These are phyloP conservation scores for Choanephora cucurbitarum DNA, from an alignment of 371 early-diverging fungal genomes.

Conservation along the genomic window DNA sequence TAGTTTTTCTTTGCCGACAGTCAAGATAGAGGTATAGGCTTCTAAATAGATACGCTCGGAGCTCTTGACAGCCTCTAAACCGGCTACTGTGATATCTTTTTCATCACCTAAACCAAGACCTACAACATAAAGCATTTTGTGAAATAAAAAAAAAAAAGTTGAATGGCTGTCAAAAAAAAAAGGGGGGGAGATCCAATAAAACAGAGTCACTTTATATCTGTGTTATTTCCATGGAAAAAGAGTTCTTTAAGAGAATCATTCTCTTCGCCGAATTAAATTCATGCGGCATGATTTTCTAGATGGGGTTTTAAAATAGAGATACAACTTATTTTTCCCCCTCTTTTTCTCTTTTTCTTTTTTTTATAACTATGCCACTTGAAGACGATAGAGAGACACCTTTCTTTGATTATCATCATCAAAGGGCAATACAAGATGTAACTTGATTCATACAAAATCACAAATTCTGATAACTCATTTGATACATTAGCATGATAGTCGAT, in stretches of 20 bases:
- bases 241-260: too few species aligned
- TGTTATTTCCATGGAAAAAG: too few species aligned
- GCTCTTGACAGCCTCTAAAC: constrained; percentile 88
- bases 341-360: not conserved
- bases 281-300: too few species aligned
- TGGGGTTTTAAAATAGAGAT: too few species aligned
- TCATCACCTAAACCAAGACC: constrained; percentile 95
- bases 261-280: too few species aligned
- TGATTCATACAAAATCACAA: too few species aligned
- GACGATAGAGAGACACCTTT: not conserved
- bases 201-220: too few species aligned
- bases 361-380: not conserved
- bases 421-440: not conserved
- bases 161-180: too few species aligned
- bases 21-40: constrained; percentile 97
- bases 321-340: too few species aligned
- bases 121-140: constrained; percentile 24
- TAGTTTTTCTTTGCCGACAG: constrained; percentile 82
- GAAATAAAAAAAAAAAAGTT: too few species aligned
- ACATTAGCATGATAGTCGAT: not conserved
- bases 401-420: not conserved
- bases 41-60: constrained; percentile 96
- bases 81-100: constrained; percentile 94
- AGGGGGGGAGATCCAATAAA: too few species aligned
- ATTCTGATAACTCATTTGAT: too few species aligned